These are phyloP conservation scores for Westerdykella ornata DNA, from an alignment of 2,329 filamentous ascomycete species.

Conservation along the genomic window DNA sequence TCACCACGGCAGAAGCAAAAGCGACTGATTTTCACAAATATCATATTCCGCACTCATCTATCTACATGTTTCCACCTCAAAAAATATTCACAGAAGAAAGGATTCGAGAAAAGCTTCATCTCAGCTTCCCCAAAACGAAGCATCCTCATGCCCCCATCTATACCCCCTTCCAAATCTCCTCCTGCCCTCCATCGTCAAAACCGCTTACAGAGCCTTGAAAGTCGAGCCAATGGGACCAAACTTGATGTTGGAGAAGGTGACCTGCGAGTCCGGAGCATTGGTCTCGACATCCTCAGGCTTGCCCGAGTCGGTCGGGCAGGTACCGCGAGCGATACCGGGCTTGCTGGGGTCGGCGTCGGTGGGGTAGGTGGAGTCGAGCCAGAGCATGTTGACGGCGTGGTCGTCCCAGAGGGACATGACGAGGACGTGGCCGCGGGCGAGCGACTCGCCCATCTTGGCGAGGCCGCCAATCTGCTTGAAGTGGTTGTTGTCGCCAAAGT, in stretches of 20 bases:
- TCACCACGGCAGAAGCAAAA: no score
- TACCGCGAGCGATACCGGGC: slow-evolving; percentile 34
- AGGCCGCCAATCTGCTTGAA: slow-evolving; percentile 54
- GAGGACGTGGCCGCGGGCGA: slow-evolving; percentile 56
- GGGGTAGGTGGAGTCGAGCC: slow-evolving; percentile 65
- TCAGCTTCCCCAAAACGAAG: no score
- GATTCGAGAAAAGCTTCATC: no score
- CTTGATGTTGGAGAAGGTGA: slow-evolving; percentile 38
- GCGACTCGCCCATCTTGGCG: slow-evolving; percentile 48
- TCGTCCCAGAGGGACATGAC: slow-evolving; percentile 61
- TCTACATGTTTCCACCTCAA: not conserved
- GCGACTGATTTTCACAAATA: no score
- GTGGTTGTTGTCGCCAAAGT: slow-evolving; percentile 49
- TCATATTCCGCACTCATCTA: not conserved
- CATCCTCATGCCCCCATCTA: not conserved
- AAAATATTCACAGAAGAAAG: not conserved
- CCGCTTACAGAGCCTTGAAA: slow-evolving; percentile 13
- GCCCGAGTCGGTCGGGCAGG: slow-evolving; percentile 34
- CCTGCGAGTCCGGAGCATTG: slow-evolving; percentile 29
- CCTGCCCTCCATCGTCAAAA: not conserved
- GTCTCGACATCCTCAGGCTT: slow-evolving; percentile 34
- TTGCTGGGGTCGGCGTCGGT: slow-evolving; percentile 30
- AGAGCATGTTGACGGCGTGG: slow-evolving; percentile 63
- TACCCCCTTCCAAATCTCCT: not conserved
- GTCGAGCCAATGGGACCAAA: slow-evolving; percentile 38